phyloP scores from a whole-genome alignment of 148 eudicot species.

The Cornus controversa region DNA sequence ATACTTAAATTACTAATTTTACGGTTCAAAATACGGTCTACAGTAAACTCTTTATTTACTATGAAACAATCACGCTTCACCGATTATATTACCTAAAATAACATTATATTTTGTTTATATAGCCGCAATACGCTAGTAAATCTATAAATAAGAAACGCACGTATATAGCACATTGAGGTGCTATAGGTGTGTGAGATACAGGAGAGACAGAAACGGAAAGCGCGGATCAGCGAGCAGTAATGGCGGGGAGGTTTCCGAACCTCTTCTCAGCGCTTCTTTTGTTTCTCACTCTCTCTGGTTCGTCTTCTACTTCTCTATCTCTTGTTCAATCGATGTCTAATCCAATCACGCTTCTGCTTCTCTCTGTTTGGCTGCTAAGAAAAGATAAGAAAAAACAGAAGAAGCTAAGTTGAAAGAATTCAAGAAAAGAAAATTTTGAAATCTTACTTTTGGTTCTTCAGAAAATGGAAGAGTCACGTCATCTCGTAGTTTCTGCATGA shows the following conservation, averaged over 20 bases:
- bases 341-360: background rate
- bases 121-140: too few species aligned
- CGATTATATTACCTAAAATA: too few species aligned
- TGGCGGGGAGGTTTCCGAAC: constrained; percentile 15
- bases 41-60: too few species aligned
- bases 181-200: background rate
- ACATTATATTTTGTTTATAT: too few species aligned
- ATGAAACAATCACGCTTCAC: too few species aligned
- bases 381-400: background rate
- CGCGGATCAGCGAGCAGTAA: constrained; percentile 3
- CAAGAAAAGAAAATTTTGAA: background rate
- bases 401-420: background rate
- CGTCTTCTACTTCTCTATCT: background rate
- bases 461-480: background rate
- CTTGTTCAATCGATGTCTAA: background rate
- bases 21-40: too few species aligned
- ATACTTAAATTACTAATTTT: too few species aligned
- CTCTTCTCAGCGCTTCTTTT: constrained; percentile 19
- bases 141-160: too few species aligned
- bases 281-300: constrained; percentile 25
- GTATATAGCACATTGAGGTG: too few species aligned
- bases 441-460: background rate
- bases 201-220: background rate
- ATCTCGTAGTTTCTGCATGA: background rate
- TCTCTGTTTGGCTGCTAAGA: constrained; percentile 5